Evolutionary conservation across 2,329 filamentous ascomycete genomes (phyloP).

Genomic region (Podosphaera xanthii): DNA sequence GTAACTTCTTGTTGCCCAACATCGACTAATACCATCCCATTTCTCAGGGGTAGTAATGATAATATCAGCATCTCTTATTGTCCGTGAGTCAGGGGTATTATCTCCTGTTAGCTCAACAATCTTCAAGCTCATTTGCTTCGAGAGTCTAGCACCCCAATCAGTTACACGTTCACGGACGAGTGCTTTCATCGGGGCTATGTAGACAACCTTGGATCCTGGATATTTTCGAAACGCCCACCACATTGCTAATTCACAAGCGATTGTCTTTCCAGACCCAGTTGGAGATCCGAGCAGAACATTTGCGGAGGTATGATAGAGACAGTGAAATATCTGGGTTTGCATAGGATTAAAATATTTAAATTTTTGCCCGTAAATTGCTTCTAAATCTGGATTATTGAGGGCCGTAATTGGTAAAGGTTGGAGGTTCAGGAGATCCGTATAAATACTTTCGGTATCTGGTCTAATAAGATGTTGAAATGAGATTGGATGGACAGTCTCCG

Average conservation of each 20-base stretch:
- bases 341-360: slow-evolving; percentile 98
- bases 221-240: slow-evolving; percentile 97
- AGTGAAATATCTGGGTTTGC: slow-evolving; percentile 98
- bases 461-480: slow-evolving; percentile 96
- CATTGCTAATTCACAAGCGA: slow-evolving; percentile 90
- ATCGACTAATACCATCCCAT: slow-evolving; percentile 87
- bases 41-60: slow-evolving; percentile 99
- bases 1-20: slow-evolving; percentile 96
- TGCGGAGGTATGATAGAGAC: slow-evolving; percentile 72
- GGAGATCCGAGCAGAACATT: slow-evolving; percentile 91
- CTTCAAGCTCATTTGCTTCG: slow-evolving; percentile 62
- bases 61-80: slow-evolving; percentile 86
- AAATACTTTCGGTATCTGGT: slow-evolving; percentile 90
- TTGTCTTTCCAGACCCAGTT: slow-evolving; percentile 91
- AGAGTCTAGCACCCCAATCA: slow-evolving; percentile 73
- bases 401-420: slow-evolving; percentile 76
- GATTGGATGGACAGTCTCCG: slow-evolving; percentile 82
- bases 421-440: slow-evolving; percentile 78
- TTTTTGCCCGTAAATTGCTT: slow-evolving; percentile 68
- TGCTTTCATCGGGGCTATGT: slow-evolving; percentile 98
- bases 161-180: slow-evolving; percentile 89
- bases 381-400: slow-evolving; percentile 64
- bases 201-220: slow-evolving; percentile 90
- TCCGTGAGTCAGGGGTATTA: slow-evolving; percentile 90
- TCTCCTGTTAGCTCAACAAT: slow-evolving; percentile 92